Conservation (phyloP, 495 filamentous ascomycete genomes). For the Penicillium manginii region DNA sequence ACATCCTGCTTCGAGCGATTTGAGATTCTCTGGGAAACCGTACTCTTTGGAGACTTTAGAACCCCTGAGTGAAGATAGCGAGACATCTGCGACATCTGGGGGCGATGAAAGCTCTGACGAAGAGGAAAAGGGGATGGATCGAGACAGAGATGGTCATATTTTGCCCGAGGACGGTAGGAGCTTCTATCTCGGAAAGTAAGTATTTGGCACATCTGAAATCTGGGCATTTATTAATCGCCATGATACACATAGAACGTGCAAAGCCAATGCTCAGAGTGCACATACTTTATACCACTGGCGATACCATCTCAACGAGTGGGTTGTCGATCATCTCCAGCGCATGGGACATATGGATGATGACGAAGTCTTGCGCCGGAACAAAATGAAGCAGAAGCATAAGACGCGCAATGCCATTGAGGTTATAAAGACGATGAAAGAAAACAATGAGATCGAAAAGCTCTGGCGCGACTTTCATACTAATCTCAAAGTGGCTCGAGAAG, state of each 20-base stretch:
- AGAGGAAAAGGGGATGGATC: constrained; percentile 30
- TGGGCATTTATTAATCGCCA: background rate
- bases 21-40: constrained; percentile 67
- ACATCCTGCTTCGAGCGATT: constrained; percentile 65
- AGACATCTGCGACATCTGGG: constrained; percentile 37
- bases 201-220: constrained; percentile 3
- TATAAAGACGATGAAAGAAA: constrained; percentile 58
- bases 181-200: constrained; percentile 52
- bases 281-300: constrained; percentile 79
- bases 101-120: constrained; percentile 40
- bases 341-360: constrained; percentile 57
- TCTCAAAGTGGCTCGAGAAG: constrained; percentile 55
- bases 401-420: constrained; percentile 58
- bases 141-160: constrained; percentile 39
- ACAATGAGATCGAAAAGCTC: constrained; percentile 58
- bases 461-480: constrained; percentile 63
- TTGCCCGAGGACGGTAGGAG: constrained; percentile 36
- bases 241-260: constrained; percentile 55
- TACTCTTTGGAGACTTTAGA: constrained; percentile 74
- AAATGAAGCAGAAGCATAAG: constrained; percentile 54
- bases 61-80: constrained; percentile 56
- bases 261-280: constrained; percentile 66
- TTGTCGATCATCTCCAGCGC: constrained; percentile 60
- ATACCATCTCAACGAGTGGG: constrained; percentile 70
- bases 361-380: constrained; percentile 58